Conservation (phyloP, 306 rosid genomes). For the Malus fusca region DNA sequence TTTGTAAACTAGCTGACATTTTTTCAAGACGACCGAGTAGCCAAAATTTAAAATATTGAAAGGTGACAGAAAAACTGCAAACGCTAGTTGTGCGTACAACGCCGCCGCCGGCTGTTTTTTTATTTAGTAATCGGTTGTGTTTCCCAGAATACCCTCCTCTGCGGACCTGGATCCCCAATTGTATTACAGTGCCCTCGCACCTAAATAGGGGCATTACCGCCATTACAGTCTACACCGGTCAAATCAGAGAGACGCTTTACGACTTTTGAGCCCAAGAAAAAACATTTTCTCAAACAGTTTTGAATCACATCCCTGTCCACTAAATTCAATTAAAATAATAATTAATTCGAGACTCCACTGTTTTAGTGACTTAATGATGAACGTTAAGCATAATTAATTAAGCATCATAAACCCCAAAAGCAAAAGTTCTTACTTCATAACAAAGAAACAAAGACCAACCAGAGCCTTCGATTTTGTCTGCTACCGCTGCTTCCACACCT, state of each 20-base stretch:
- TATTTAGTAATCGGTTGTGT: background rate
- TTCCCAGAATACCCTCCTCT: background rate
- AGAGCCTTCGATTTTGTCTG: background rate
- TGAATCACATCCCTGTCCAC: background rate
- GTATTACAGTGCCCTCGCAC: background rate
- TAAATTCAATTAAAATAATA: background rate
- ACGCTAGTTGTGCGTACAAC: too few species aligned
- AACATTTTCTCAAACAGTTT: background rate
- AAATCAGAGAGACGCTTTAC: background rate
- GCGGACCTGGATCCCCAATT: background rate
- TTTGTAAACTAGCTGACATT: too few species aligned
- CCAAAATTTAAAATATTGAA: background rate
- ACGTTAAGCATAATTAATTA: background rate
- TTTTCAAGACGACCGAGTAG: too few species aligned
- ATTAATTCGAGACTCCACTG: background rate
- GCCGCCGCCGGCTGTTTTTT: background rate
- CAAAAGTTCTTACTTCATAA: background rate
- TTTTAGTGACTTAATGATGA: background rate
- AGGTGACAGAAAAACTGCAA: background rate
- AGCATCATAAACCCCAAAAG: background rate
- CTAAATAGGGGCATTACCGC: background rate
- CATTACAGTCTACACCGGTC: background rate
- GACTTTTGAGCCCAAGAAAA: background rate
- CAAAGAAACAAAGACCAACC: constrained; percentile 1
- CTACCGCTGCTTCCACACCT: background rate